Percentiles rank a stretch among this genome's conserved stretches.
These are phyloP conservation scores for Pleurotus platypus DNA, from an alignment of 768 basidiomycete species.

Conservation along the genomic window DNA sequence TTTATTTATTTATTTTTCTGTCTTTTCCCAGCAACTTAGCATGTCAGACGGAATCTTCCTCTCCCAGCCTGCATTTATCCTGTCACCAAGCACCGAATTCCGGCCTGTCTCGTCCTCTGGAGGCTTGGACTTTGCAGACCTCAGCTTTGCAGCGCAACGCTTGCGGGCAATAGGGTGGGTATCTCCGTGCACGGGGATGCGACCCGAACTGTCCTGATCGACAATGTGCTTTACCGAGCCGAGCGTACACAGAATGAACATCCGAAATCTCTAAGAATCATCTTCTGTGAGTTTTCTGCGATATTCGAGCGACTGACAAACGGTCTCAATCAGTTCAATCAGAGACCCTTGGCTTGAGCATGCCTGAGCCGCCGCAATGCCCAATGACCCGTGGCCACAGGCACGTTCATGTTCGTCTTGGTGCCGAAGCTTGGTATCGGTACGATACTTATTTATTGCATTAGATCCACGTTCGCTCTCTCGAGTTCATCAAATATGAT, in stretches of 20 bases:
- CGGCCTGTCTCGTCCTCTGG: background rate
- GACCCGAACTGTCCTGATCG: background rate
- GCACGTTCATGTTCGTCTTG: background rate
- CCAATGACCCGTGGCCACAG: constrained; percentile 5
- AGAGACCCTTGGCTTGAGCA: background rate
- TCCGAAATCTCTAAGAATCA: background rate
- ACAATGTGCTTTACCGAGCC: background rate
- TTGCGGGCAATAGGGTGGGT: background rate
- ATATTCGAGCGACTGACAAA: background rate
- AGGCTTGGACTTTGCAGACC: background rate
- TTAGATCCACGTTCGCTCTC: background rate
- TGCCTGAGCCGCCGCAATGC: background rate
- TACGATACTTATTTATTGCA: background rate
- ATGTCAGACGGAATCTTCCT: constrained; percentile 7
- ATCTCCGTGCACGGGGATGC: background rate
- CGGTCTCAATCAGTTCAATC: background rate
- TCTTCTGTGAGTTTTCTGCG: background rate
- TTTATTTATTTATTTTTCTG: constrained; percentile 1
- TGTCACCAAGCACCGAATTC: background rate
- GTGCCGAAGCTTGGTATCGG: background rate
- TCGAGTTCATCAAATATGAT: background rate
- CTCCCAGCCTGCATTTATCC: background rate
- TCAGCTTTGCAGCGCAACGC: background rate
- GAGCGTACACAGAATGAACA: background rate
- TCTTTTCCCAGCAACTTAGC: background rate